Evolutionary conservation across 1,284 basidiomycete genomes (phyloP).

Genomic region (Sphagnurus paluster): DNA sequence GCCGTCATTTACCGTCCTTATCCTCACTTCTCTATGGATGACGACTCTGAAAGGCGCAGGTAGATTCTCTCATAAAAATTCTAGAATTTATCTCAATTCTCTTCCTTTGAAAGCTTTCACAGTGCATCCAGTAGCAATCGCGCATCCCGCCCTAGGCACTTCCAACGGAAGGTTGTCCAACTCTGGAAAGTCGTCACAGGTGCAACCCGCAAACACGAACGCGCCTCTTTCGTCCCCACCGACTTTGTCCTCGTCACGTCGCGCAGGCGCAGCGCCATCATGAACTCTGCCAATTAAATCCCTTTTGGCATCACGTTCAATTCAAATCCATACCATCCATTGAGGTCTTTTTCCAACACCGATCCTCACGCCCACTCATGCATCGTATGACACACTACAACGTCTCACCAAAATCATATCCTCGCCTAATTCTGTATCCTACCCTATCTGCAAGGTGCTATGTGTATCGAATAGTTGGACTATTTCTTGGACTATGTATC

Average conservation of each 20-base stretch:
- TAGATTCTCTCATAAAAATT: neutral
- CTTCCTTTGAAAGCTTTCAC: constrained; percentile 1
- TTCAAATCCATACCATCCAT: neutral
- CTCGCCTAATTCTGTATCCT: no score
- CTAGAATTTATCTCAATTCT: neutral
- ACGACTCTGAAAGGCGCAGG: constrained; percentile 8
- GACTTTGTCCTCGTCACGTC: constrained; percentile 63
- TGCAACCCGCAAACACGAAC: constrained; percentile 48
- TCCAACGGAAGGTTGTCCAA: constrained; percentile 57
- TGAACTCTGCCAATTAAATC: neutral
- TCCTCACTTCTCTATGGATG: constrained; percentile 10
- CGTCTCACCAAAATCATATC: no score
- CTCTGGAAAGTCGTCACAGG: constrained; percentile 64
- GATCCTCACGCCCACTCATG: neutral
- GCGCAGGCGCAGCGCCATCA: constrained; percentile 39
- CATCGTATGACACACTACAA: no score
- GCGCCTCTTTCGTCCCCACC: constrained; percentile 52
- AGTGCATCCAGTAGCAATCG: constrained; percentile 13
- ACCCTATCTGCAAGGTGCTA: no score
- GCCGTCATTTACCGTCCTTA: constrained; percentile 3
- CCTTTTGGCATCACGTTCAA: neutral
- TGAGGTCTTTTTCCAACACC: neutral
- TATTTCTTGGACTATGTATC: no score
- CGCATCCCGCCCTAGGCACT: constrained; percentile 44
- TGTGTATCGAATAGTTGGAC: no score